phyloP scores from a whole-genome alignment of 1,284 basidiomycete genomes.

The Athelia sp. region DNA sequence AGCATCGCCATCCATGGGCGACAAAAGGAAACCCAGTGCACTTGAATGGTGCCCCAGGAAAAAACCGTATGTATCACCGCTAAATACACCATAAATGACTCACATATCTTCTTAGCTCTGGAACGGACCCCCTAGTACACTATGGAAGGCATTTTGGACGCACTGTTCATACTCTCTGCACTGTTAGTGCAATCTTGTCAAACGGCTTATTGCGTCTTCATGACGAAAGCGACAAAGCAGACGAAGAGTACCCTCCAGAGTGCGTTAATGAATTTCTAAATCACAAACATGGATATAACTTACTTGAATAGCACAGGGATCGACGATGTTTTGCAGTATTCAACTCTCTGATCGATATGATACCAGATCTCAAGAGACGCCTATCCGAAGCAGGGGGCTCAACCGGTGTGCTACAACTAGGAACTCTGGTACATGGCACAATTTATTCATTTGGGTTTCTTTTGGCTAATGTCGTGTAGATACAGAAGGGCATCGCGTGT shows the following conservation, averaged over 20 bases:
- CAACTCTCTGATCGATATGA: background rate
- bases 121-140: background rate
- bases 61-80: background rate
- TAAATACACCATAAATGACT: background rate
- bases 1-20: background rate
- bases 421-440: background rate
- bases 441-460: background rate
- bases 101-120: background rate
- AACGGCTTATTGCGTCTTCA: background rate
- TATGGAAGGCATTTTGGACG: background rate
- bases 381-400: background rate
- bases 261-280: background rate
- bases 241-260: background rate
- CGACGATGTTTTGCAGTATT: background rate
- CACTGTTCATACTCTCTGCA: background rate
- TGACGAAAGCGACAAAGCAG: background rate
- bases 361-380: background rate
- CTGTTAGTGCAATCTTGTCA: background rate
- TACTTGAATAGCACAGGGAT: background rate
- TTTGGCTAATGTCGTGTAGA: background rate
- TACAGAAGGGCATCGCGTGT: constrained; percentile 1
- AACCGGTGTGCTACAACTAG: background rate
- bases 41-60: background rate
- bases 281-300: too few species aligned
- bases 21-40: background rate